phyloP scores from a whole-genome alignment of 2,329 filamentous ascomycete species.

The Penicillium sp. region DNA sequence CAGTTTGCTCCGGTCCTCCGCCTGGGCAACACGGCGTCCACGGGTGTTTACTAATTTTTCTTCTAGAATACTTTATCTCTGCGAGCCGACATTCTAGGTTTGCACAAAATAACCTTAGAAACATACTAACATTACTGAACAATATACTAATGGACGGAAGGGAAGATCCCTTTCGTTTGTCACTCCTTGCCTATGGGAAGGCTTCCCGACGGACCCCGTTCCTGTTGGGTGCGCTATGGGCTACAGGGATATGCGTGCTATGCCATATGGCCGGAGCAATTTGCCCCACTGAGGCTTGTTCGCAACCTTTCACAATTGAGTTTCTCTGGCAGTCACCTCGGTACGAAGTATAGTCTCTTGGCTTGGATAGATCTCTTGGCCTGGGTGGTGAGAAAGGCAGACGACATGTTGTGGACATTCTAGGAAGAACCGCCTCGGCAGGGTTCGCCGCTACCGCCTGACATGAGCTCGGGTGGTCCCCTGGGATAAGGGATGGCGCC shows the following conservation, averaged over 20 bases:
- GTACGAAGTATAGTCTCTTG: background rate
- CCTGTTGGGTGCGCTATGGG: slow-evolving; percentile 8
- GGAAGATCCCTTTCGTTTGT: too few species aligned
- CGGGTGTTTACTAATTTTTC: background rate
- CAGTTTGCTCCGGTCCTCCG: background rate
- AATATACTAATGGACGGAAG: background rate
- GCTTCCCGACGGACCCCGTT: slow-evolving; percentile 23
- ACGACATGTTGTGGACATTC: background rate
- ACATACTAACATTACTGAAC: background rate
- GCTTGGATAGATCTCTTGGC: background rate
- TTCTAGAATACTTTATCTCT: background rate
- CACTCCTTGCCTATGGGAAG: slow-evolving; percentile 19
- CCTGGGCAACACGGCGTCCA: background rate
- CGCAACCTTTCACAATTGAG: background rate
- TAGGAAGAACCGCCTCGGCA: background rate
- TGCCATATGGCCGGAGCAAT: slow-evolving; percentile 8
- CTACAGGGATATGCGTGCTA: slow-evolving; percentile 7
- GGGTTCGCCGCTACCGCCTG: background rate
- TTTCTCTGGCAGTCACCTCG: background rate
- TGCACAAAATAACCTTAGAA: background rate
- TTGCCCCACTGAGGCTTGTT: slow-evolving; percentile 6
- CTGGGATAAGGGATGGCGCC: slow-evolving; percentile 4
- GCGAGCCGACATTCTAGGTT: background rate
- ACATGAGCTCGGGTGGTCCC: background rate
- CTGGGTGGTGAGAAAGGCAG: background rate